Percentiles rank a stretch among this genome's conserved stretches.
These are phyloP conservation scores for Talinum fruticosum DNA, from an alignment of 148 eudicot genomes.

Conservation along the genomic window DNA sequence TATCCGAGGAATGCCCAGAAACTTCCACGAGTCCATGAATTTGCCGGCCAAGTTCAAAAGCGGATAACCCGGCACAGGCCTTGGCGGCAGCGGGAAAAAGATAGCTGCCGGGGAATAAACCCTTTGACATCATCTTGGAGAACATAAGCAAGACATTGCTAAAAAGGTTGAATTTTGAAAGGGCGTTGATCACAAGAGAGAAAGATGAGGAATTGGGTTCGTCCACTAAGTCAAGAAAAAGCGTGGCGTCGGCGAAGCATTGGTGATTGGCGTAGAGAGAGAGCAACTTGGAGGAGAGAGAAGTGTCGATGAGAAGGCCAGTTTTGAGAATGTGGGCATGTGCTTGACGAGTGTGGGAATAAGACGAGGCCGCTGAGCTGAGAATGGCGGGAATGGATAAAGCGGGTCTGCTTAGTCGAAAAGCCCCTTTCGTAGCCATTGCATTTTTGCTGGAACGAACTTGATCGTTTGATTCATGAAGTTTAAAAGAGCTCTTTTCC, in stretches of 20 bases:
- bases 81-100: slow-evolving; percentile 57
- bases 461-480: neutral
- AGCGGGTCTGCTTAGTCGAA: slow-evolving; percentile 19
- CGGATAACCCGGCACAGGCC: slow-evolving; percentile 57
- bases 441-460: neutral
- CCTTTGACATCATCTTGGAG: slow-evolving; percentile 36
- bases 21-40: slow-evolving; percentile 55
- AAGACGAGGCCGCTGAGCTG: slow-evolving; percentile 32
- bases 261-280: slow-evolving; percentile 59
- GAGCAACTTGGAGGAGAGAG: slow-evolving; percentile 43
- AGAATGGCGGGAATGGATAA: slow-evolving; percentile 26
- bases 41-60: slow-evolving; percentile 37
- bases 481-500: neutral
- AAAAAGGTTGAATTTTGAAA: slow-evolving; percentile 41
- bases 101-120: slow-evolving; percentile 47
- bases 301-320: slow-evolving; percentile 34
- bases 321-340: slow-evolving; percentile 61
- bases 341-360: slow-evolving; percentile 40
- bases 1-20: slow-evolving; percentile 44
- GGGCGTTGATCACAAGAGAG: slow-evolving; percentile 53
- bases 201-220: slow-evolving; percentile 42
- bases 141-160: slow-evolving; percentile 37
- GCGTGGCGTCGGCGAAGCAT: slow-evolving; percentile 47
- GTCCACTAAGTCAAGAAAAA: slow-evolving; percentile 37
- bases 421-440: slow-evolving; percentile 24